These are phyloP conservation scores for Sporothrix humicola DNA, from an alignment of 2,329 filamentous ascomycete genomes.

Conservation along the genomic window DNA sequence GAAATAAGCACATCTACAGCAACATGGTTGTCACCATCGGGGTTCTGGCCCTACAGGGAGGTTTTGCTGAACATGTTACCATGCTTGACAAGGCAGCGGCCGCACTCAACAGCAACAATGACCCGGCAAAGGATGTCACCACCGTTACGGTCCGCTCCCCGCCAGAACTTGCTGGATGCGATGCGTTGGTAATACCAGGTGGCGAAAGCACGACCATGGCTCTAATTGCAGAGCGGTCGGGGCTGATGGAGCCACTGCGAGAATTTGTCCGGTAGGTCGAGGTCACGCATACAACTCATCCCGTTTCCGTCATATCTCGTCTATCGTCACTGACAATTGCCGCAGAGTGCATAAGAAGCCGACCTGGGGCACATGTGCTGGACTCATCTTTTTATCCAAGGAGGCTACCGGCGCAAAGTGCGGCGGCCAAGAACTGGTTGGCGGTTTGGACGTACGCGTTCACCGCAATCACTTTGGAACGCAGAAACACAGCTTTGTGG, in stretches of 20 bases:
- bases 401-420: constrained; percentile 87
- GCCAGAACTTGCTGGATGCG: constrained; percentile 71
- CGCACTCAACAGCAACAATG: not conserved
- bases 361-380: constrained; percentile 95
- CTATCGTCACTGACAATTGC: not conserved
- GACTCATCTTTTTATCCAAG: constrained; percentile 87
- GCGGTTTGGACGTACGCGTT: constrained; percentile 86
- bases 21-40: constrained; percentile 57
- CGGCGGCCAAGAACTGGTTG: constrained; percentile 90
- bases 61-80: constrained; percentile 85
- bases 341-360: constrained; percentile 74
- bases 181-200: constrained; percentile 87
- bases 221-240: constrained; percentile 80
- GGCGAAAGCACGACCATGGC: constrained; percentile 95
- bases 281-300: too few species aligned
- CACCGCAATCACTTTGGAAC: constrained; percentile 95
- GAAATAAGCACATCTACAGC: not conserved
- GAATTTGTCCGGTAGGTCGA: constrained; percentile 83
- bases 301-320: too few species aligned
- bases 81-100: constrained; percentile 71
- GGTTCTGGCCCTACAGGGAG: constrained; percentile 82
- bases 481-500: constrained; percentile 89
- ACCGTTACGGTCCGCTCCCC: constrained; percentile 75
- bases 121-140: constrained; percentile 36
- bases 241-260: constrained; percentile 80